Percentiles rank a stretch among this genome's conserved stretches.
phyloP scores from a whole-genome alignment of 352 stramenopile genomes.

The Globisporangium orthogonon region DNA sequence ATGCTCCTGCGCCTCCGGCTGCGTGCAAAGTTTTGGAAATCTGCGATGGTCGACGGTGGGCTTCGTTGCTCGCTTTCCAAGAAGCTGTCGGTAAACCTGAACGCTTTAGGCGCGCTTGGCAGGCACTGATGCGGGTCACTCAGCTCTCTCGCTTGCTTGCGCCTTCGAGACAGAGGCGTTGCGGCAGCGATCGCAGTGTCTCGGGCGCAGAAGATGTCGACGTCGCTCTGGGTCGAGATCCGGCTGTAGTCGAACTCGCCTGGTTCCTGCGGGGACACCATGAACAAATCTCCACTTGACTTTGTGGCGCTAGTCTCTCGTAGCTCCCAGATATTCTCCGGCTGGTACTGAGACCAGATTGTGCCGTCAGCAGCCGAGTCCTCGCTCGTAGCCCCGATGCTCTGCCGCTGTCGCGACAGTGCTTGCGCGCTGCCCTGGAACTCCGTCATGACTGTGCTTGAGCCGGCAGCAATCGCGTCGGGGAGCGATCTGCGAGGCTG shows the following conservation, averaged over 20 bases:
- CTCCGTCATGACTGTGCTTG: conserved; percentile 3
- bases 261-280: background rate
- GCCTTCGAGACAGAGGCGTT: background rate
- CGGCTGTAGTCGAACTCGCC: background rate
- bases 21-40: conserved; percentile 9
- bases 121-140: background rate
- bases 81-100: background rate
- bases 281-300: background rate
- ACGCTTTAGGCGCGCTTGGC: background rate
- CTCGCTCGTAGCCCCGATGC: background rate
- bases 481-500: background rate
- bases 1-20: conserved; percentile 7
- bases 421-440: background rate
- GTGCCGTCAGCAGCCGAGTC: background rate
- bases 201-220: background rate
- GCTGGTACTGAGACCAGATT: background rate
- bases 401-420: background rate
- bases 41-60: background rate
- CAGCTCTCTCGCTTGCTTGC: background rate
- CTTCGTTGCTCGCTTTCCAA: background rate
- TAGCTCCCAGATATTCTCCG: background rate
- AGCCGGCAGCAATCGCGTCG: background rate
- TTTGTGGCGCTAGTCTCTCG: background rate
- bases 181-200: background rate
- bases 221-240: background rate